These are phyloP conservation scores for Nitzschia sp. DNA, from an alignment of 108 stramenopile genomes.

Conservation along the genomic window DNA sequence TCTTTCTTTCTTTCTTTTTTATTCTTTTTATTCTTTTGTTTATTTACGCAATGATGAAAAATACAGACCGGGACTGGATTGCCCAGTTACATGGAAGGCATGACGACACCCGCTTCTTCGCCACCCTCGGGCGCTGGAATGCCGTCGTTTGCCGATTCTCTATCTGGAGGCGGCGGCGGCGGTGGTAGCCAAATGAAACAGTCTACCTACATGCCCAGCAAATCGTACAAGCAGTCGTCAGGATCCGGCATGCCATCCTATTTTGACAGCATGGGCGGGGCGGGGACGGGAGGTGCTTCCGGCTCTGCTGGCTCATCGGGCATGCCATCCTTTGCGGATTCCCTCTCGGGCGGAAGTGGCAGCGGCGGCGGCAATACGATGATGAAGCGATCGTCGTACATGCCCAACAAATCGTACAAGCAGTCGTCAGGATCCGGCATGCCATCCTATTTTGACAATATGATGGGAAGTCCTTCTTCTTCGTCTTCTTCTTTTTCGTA, in stretches of 20 bases:
- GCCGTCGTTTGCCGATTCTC: not conserved
- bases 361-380: not conserved
- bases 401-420: conserved; percentile 8
- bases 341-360: not conserved
- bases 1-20: not conserved
- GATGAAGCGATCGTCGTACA: not conserved
- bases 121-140: not conserved
- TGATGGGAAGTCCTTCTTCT: no score
- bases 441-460: not conserved
- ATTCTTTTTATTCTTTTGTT: not conserved
- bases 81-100: not conserved
- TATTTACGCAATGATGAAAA: not conserved
- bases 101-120: not conserved
- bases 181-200: not conserved
- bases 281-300: not conserved
- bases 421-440: not conserved
- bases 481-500: no score
- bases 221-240: not conserved
- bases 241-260: conserved; percentile 4
- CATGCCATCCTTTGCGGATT: not conserved
- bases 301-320: not conserved
- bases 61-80: not conserved
- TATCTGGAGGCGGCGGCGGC: not conserved
- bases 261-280: conserved; percentile 2
- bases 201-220: not conserved